Conservation (phyloP, 2,329 filamentous ascomycete genomes). For the Stachybotrys chartarum region DNA sequence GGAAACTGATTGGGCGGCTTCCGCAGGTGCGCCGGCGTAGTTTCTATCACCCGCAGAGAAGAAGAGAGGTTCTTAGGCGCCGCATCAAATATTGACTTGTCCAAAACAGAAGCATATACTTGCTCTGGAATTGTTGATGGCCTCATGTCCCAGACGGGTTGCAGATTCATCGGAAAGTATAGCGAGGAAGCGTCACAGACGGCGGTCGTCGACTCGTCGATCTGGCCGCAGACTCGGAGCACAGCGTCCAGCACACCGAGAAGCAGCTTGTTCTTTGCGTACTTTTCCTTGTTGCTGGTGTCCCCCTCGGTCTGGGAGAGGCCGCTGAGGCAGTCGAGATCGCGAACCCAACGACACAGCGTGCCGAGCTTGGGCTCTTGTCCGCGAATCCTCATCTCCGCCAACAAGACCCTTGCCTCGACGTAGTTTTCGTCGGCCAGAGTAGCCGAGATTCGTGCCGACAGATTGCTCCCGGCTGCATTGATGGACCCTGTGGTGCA, state of each 20-base stretch:
- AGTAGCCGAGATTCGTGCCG: constrained; percentile 58
- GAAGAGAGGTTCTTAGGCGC: constrained; percentile 28
- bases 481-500: constrained; percentile 60
- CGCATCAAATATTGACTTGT: constrained; percentile 44
- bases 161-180: constrained; percentile 47
- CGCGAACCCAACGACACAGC: constrained; percentile 65
- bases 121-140: constrained; percentile 28
- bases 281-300: constrained; percentile 23
- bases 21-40: constrained; percentile 48
- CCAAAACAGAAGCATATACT: constrained; percentile 50
- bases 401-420: constrained; percentile 58
- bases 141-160: constrained; percentile 55
- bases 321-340: constrained; percentile 62
- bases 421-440: constrained; percentile 57
- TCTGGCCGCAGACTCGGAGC: constrained; percentile 54
- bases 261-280: constrained; percentile 43
- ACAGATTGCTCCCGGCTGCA: constrained; percentile 53
- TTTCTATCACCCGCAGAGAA: constrained; percentile 53
- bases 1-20: constrained; percentile 63
- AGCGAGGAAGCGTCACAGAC: constrained; percentile 13
- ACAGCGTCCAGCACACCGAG: constrained; percentile 58
- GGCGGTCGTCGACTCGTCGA: constrained; percentile 38
- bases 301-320: constrained; percentile 44
- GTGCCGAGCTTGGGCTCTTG: constrained; percentile 62
- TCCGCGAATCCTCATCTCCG: constrained; percentile 62